A percentile compares a stretch with the other conserved stretches of the same genome.
phyloP scores from a whole-genome alignment of 768 basidiomycete genomes.

The Russula griseocarnosa region DNA sequence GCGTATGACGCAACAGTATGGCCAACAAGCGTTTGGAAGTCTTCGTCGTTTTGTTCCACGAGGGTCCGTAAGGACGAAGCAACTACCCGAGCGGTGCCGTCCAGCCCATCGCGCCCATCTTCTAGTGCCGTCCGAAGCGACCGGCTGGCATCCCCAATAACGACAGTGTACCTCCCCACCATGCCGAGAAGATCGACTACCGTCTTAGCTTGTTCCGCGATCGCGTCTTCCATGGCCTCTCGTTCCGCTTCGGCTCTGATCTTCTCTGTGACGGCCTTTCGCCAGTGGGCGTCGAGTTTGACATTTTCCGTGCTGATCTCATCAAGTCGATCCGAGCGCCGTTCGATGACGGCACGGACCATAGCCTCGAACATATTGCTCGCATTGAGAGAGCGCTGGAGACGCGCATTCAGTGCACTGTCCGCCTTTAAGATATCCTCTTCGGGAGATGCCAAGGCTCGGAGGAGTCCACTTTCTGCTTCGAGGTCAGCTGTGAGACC shows the following conservation, averaged over 20 bases:
- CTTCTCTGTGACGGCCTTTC: constrained; percentile 67
- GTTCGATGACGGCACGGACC: constrained; percentile 75
- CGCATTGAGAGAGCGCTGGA: constrained; percentile 70
- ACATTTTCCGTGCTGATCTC: constrained; percentile 65
- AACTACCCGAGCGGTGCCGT: constrained; percentile 45
- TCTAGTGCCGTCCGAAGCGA: constrained; percentile 42
- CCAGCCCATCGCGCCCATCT: constrained; percentile 38
- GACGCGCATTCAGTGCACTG: constrained; percentile 53
- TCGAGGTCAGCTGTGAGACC: constrained; percentile 55
- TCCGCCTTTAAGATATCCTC: constrained; percentile 59
- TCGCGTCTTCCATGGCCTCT: constrained; percentile 57
- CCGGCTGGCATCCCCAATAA: constrained; percentile 56
- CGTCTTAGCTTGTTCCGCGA: constrained; percentile 60
- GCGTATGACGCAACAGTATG: constrained; percentile 61
- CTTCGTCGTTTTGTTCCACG: constrained; percentile 64
- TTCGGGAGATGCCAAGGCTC: constrained; percentile 63
- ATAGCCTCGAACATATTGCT: constrained; percentile 81
- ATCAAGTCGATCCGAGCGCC: constrained; percentile 74
- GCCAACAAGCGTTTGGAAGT: constrained; percentile 63
- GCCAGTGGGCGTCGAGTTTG: constrained; percentile 61
- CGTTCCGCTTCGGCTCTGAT: constrained; percentile 62
- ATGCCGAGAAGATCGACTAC: constrained; percentile 73
- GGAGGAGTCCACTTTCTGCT: constrained; percentile 67
- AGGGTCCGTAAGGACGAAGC: constrained; percentile 50
- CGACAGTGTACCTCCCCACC: constrained; percentile 72